These are phyloP conservation scores for Citrus reticulata DNA, from an alignment of 345 rosid genomes.

Conservation along the genomic window DNA sequence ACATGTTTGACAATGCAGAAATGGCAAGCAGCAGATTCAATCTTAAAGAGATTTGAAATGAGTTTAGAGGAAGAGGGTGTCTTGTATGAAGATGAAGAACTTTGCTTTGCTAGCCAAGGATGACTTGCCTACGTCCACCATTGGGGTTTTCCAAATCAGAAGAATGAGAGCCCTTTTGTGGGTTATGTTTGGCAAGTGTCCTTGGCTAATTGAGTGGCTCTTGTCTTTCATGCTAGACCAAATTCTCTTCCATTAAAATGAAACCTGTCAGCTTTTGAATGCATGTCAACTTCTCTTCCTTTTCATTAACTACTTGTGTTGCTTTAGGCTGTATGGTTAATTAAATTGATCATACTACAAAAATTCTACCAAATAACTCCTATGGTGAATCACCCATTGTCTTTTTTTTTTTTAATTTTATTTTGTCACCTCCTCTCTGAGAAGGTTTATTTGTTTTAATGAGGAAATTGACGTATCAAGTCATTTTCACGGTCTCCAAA, in stretches of 20 bases:
- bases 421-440: too few relatives aligned
- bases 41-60: not conserved
- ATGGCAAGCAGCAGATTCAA: not conserved
- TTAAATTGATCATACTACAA: too few relatives aligned
- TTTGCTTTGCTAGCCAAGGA: conserved; percentile 51
- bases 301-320: too few relatives aligned
- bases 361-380: too few relatives aligned
- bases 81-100: conserved; percentile 46
- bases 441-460: too few relatives aligned
- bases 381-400: too few relatives aligned
- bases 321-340: too few relatives aligned
- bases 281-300: not conserved
- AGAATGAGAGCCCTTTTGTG: not conserved
- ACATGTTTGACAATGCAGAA: not conserved
- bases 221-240: conserved; percentile 33
- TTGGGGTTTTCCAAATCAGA: not conserved
- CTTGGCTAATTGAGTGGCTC: conserved; percentile 38
- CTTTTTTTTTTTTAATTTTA: too few relatives aligned
- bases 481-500: too few relatives aligned
- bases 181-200: conserved; percentile 26
- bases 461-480: too few relatives aligned
- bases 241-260: conserved; percentile 18
- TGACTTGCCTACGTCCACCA: conserved; percentile 44
- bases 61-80: conserved; percentile 24
- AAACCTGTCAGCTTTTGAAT: not conserved